Percentiles rank a stretch among this genome's conserved stretches.
phyloP scores from a whole-genome alignment of 352 stramenopile genomes.

The Phytophthora citrophthora region DNA sequence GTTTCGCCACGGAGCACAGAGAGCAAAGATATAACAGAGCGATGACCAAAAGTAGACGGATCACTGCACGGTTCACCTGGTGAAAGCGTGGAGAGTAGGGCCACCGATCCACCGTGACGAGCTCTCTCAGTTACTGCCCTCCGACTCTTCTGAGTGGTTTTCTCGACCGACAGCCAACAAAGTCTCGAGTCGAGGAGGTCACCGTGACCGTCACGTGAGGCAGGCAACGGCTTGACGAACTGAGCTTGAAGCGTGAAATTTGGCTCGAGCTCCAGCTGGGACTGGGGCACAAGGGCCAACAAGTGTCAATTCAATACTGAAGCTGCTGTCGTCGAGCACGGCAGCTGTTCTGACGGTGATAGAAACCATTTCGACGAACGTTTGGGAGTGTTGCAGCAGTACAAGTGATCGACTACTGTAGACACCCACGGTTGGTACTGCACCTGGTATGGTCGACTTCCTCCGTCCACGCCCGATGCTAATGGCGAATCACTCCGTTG shows the following conservation, averaged over 20 bases:
- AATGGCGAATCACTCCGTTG: too few species aligned
- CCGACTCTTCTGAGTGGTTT: conserved; percentile 10
- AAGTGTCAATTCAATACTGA: not conserved
- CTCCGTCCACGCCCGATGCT: too few species aligned
- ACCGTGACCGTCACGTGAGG: not conserved
- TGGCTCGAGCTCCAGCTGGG: conserved; percentile 16
- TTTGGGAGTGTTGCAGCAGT: not conserved
- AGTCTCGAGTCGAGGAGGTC: not conserved
- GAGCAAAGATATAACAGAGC: not conserved
- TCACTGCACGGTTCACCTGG: conserved; percentile 18
- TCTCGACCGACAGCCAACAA: conserved; percentile 1
- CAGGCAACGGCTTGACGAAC: conserved; percentile 22
- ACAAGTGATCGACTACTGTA: not conserved
- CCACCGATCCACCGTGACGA: conserved; percentile 16
- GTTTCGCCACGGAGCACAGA: conserved; percentile 1
- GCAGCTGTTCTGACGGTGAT: not conserved
- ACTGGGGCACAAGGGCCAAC: conserved; percentile 3
- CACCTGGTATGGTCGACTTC: too few species aligned
- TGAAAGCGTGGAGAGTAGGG: conserved; percentile 20
- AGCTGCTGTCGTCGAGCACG: not conserved
- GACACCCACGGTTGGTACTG: not conserved
- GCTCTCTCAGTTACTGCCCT: conserved; percentile 7
- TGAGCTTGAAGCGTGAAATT: conserved; percentile 14
- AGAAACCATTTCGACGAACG: not conserved
- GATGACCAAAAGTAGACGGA: conserved; percentile 22